A percentile compares a stretch with the other conserved stretches of the same genome.
phyloP scores from a whole-genome alignment of 805 yeast genomes.

The Saccharomycopsis fodiens region DNA sequence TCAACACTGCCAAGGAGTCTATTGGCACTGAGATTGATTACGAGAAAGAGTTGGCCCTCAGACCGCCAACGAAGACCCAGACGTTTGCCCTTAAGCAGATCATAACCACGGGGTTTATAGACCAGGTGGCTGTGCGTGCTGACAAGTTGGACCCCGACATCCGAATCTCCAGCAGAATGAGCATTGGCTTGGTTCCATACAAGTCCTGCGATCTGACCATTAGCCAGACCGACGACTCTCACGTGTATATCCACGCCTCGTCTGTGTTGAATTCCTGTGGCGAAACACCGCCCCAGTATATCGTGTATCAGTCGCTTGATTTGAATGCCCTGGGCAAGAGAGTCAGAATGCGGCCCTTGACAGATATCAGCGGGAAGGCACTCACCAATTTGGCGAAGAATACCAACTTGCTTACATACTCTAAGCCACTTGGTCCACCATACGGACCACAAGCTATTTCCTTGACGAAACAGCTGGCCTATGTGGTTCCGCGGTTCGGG shows the following conservation, averaged over 20 bases:
- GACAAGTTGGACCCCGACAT: conserved; percentile 64
- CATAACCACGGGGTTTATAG: conserved; percentile 87
- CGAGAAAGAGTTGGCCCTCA: conserved; percentile 42
- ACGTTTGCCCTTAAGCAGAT: conserved; percentile 80
- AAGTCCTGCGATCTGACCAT: conserved; percentile 28
- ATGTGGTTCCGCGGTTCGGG: conserved; percentile 86
- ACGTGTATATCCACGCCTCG: conserved; percentile 72
- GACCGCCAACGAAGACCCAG: conserved; percentile 63
- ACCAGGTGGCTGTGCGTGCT: conserved; percentile 80
- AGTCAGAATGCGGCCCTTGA: conserved; percentile 64
- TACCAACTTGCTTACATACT: conserved; percentile 69
- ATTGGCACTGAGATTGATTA: conserved; percentile 40
- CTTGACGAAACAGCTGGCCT: conserved; percentile 70
- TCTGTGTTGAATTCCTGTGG: conserved; percentile 59
- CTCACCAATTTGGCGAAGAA: conserved; percentile 69
- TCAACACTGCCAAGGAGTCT: conserved; percentile 52
- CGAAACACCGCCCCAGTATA: conserved; percentile 66
- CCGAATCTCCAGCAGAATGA: conserved; percentile 48
- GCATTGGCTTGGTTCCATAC: conserved; percentile 57
- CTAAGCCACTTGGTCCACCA: conserved; percentile 89
- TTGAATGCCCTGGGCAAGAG: conserved; percentile 38
- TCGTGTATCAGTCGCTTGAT: conserved; percentile 67
- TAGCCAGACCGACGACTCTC: conserved; percentile 27
- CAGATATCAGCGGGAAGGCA: conserved; percentile 68
- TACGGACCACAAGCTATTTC: conserved; percentile 68